phyloP scores from a whole-genome alignment of 2,329 filamentous ascomycete genomes.

The Neonectria coccinea region DNA sequence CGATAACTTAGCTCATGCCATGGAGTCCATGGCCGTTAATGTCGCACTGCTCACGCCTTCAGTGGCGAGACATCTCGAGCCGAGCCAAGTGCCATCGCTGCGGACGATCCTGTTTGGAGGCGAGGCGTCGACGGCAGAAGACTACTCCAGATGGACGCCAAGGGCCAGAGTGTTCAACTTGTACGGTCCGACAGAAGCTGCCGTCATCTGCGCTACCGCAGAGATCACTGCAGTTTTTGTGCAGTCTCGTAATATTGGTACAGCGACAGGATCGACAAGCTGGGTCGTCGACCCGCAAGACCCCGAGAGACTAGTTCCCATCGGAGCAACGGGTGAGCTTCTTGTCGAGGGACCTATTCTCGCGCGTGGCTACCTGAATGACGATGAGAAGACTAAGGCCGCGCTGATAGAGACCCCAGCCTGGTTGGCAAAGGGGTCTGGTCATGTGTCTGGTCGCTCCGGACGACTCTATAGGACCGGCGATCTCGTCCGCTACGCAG shows the following conservation, averaged over 20 bases:
- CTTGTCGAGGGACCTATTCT: slow-evolving; percentile 21
- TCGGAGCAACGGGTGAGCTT: slow-evolving; percentile 25
- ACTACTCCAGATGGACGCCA: slow-evolving; percentile 16
- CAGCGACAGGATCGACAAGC: slow-evolving; percentile 1
- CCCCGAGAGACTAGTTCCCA: slow-evolving; percentile 23
- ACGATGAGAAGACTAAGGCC: background rate
- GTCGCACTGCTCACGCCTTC: slow-evolving; percentile 37
- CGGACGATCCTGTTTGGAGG: slow-evolving; percentile 9
- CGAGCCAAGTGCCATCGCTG: background rate
- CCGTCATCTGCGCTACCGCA: slow-evolving; percentile 11
- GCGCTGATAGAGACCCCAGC: slow-evolving; percentile 16
- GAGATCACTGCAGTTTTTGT: background rate
- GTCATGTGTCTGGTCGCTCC: background rate
- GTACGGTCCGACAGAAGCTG: slow-evolving; percentile 24
- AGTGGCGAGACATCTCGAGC: slow-evolving; percentile 11
- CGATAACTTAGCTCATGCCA: slow-evolving; percentile 39
- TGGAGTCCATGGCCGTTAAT: slow-evolving; percentile 47
- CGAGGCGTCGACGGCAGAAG: slow-evolving; percentile 15
- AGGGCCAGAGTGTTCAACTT: slow-evolving; percentile 8
- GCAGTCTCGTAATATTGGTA: slow-evolving; percentile 17
- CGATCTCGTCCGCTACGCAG: slow-evolving; percentile 58
- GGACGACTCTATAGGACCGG: slow-evolving; percentile 57
- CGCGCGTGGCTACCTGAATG: background rate
- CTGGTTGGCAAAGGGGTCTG: slow-evolving; percentile 13
- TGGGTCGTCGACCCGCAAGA: slow-evolving; percentile 27